Evolutionary conservation across 2,329 filamentous ascomycete species (phyloP).

Genomic region (Neoarthrinium moseri): DNA sequence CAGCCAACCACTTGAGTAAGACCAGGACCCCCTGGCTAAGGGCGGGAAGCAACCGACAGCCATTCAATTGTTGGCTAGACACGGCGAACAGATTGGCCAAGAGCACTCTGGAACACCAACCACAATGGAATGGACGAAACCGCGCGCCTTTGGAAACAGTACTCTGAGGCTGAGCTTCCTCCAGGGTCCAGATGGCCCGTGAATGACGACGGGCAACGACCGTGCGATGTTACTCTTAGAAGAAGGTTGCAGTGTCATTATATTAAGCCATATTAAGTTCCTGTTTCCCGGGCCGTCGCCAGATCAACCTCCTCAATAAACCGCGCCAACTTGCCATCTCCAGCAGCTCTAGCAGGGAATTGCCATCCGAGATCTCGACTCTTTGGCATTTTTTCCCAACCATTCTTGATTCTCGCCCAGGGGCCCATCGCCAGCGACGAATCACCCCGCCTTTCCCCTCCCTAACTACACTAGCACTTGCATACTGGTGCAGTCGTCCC

Average conservation of each 20-base stretch:
- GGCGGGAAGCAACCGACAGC: constrained; percentile 5
- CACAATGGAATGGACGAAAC: constrained; percentile 1
- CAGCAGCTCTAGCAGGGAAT: too few species aligned
- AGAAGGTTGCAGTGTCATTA: too few species aligned
- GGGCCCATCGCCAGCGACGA: neutral
- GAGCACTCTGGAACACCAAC: constrained; percentile 8
- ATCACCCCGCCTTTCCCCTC: constrained; percentile 3
- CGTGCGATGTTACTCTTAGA: too few species aligned
- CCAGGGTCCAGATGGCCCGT: too few species aligned
- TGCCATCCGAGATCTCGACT: neutral
- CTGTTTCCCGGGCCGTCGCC: too few species aligned
- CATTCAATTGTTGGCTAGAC: constrained; percentile 6
- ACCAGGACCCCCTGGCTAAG: constrained; percentile 1
- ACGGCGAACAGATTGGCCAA: constrained; percentile 1
- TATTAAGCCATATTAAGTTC: too few species aligned
- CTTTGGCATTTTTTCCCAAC: neutral
- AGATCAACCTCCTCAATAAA: too few species aligned
- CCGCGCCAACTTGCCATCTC: neutral
- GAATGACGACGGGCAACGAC: neutral
- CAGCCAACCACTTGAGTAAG: constrained; percentile 2
- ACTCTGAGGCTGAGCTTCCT: constrained; percentile 6
- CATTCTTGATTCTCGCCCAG: neutral
- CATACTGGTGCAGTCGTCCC: constrained; percentile 1
- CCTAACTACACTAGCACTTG: neutral
- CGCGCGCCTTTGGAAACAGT: constrained; percentile 13